Evolutionary conservation across 495 filamentous ascomycete species (phyloP).

Genomic region (Neurospora cerealis): DNA sequence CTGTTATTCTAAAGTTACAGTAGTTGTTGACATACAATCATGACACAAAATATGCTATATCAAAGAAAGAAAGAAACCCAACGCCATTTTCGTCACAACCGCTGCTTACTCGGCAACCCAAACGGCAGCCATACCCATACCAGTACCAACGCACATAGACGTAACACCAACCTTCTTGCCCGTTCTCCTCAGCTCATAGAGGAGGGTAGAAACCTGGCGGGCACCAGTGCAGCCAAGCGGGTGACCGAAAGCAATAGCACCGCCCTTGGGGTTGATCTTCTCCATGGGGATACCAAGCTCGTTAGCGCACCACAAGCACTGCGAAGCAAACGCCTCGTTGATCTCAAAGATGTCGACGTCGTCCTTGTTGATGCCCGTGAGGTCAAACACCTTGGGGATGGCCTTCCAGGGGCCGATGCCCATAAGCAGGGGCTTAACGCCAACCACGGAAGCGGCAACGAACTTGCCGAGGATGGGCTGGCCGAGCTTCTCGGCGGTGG

Average conservation of each 20-base stretch:
- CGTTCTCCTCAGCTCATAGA: slow-evolving; percentile 77
- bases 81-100: not conserved
- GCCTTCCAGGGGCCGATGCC: slow-evolving; percentile 93
- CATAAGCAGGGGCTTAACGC: slow-evolving; percentile 90
- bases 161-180: slow-evolving; percentile 81
- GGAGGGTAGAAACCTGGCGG: slow-evolving; percentile 81
- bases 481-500: slow-evolving; percentile 76
- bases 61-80: not conserved
- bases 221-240: slow-evolving; percentile 91
- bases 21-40: not conserved
- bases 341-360: slow-evolving; percentile 98
- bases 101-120: slow-evolving; percentile 57
- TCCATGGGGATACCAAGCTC: slow-evolving; percentile 70
- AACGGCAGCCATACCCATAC: slow-evolving; percentile 68
- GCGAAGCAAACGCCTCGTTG: slow-evolving; percentile 96
- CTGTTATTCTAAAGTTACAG: not conserved
- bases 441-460: slow-evolving; percentile 72
- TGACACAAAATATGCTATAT: not conserved
- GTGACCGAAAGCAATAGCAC: slow-evolving; percentile 98
- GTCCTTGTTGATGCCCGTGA: slow-evolving; percentile 75
- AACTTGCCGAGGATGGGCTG: slow-evolving; percentile 85
- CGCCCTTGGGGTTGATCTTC: slow-evolving; percentile 96
- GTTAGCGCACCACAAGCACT: slow-evolving; percentile 88
- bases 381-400: slow-evolving; percentile 81
- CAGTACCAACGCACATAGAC: slow-evolving; percentile 91